phyloP scores from a whole-genome alignment of 495 filamentous ascomycete genomes.

The Aspergillus cavernicola region DNA sequence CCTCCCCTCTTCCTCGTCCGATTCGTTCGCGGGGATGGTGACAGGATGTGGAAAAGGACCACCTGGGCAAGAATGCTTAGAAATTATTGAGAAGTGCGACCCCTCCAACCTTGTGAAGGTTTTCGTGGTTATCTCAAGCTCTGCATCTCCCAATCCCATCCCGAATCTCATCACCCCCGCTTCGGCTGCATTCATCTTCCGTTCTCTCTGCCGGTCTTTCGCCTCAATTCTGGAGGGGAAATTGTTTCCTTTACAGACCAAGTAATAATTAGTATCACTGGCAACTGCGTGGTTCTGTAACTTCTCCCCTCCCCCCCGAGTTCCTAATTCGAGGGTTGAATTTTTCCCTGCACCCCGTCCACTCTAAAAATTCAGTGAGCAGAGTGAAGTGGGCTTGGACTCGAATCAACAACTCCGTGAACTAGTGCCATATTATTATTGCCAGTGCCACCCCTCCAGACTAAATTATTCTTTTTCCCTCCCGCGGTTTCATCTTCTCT shows the following conservation, averaged over 20 bases:
- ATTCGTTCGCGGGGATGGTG: background rate
- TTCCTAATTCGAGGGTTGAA: too few relatives aligned
- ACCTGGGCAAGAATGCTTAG: background rate
- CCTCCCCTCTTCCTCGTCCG: background rate
- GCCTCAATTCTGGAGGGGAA: conserved; percentile 3
- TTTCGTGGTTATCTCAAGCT: conserved; percentile 7
- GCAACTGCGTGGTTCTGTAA: too few relatives aligned
- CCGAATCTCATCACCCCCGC: background rate
- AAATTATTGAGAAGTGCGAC: background rate
- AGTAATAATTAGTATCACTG: too few relatives aligned
- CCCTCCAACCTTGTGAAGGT: background rate
- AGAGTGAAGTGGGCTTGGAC: too few relatives aligned
- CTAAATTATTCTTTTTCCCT: conserved; percentile 6
- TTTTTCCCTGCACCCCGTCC: too few relatives aligned
- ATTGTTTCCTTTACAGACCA: background rate
- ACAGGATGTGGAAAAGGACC: background rate
- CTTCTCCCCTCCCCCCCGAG: too few relatives aligned
- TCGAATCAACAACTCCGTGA: background rate
- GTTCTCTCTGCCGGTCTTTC: background rate
- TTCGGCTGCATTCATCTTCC: background rate
- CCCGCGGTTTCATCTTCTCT: background rate
- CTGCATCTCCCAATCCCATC: background rate
- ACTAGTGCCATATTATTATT: too few relatives aligned
- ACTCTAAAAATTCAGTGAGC: too few relatives aligned
- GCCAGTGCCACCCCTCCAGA: conserved; percentile 10